Base-by-base conservation (phyloP, 176 grass and related monocot genomes). In the Bolboschoenus planiculmis region DNA sequence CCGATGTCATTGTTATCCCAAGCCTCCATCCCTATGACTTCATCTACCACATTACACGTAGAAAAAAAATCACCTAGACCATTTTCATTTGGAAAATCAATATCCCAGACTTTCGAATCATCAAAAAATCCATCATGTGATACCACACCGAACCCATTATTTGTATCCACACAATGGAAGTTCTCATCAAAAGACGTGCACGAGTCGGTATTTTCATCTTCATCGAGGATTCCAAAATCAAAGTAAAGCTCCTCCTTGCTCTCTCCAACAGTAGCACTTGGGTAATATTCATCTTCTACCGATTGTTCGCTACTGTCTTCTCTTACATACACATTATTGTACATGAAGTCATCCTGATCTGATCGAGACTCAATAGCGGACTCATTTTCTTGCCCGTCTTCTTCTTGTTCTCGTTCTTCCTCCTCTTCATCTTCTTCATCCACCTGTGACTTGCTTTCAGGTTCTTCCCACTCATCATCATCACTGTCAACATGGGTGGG, bases 401-500 rank as follows among this genome's bases (percentile, higher is more conserved):
- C 71, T 29, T 50, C 43, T 7, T 75, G 5, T 70, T 70, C 36
- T 40, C 87, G 73, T 64, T 75, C 39, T 46, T 47, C 59, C 3
- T 51, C 84, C 26, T 87, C 86, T 34, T 88, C 82, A 4, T 57
- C 27, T 21, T 87, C 54, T 24, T 82, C 83, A 34, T 40, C 37
- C 55, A 54, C 66, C 27, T 20, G 62, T 78, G 63, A 81, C 44
- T 59, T 84, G 76, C 24, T 68, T 44, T 86, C 70, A 86, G 85
- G 75, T 56, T 87, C 85, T 79, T 86, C 81, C 86, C 81, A 83
- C 71, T 97, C 91, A 66, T 97, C 91, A 73, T 97, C 87, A 61
- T 97, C 94, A 90, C 94, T 97, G 80, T 97, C 91, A 81, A 90
- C 85, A 11, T 65, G 73, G 88, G 91, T 43, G 15, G 79, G 56